phyloP scores from a whole-genome alignment of 805 yeast species.

The Kockiozyma suomiensis region DNA sequence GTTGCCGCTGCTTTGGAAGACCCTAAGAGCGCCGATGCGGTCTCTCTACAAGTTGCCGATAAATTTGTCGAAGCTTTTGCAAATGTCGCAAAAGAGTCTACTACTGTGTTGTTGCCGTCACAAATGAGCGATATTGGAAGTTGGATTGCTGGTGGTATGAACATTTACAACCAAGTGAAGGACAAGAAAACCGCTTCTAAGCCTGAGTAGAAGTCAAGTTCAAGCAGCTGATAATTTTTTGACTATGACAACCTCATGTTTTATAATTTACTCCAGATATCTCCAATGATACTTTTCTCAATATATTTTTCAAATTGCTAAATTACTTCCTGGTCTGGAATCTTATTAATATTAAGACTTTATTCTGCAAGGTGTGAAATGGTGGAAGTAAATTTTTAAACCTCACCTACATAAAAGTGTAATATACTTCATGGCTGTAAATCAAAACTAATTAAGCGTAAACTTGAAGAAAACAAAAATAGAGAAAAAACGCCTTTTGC shows the following conservation, averaged over 20 bases:
- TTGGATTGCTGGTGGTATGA: slow-evolving; percentile 75
- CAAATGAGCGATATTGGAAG: slow-evolving; percentile 73
- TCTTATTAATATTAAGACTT: too few species aligned
- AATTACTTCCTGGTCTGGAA: too few species aligned
- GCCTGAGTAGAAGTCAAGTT: not conserved
- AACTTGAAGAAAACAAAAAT: not conserved
- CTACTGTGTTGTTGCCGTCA: slow-evolving; percentile 76
- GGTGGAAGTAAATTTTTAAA: too few species aligned
- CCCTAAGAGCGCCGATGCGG: slow-evolving; percentile 75
- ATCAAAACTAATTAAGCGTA: not conserved
- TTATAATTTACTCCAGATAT: too few species aligned
- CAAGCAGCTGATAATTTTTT: not conserved
- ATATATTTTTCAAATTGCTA: too few species aligned
- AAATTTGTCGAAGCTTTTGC: slow-evolving; percentile 81
- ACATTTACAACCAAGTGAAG: slow-evolving; percentile 61
- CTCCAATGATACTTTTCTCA: too few species aligned
- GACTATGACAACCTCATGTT: too few species aligned
- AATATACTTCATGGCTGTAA: too few species aligned
- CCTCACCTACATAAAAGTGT: too few species aligned
- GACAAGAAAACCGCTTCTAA: not conserved
- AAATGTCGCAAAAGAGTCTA: slow-evolving; percentile 78
- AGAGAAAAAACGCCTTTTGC: not conserved
- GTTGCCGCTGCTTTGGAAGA: slow-evolving; percentile 71
- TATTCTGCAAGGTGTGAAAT: too few species aligned
- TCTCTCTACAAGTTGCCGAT: slow-evolving; percentile 77